Evolutionary conservation across 306 rosid genomes (phyloP), one percentile per base, ranked within the genome.

Genomic region (Dryas octopetala): DNA sequence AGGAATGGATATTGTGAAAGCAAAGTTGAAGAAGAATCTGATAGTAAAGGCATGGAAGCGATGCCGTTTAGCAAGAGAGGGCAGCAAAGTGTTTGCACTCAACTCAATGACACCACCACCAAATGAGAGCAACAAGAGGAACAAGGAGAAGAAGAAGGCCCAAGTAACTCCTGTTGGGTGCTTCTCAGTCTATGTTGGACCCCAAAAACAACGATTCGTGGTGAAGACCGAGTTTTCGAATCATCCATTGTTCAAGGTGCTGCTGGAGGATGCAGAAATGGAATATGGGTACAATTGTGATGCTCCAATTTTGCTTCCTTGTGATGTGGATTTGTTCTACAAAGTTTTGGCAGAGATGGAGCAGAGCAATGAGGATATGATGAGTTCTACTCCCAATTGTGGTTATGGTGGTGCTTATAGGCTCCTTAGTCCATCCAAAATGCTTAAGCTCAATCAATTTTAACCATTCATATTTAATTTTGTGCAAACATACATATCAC

Each of bases 281-380:
- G 96, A 95, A 76, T 89, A 82, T 62, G 97, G 97, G 0, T 81
- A 80, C 26, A 58, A 45, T 19, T 79, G 86, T 17, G 78, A 91
- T 16, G 96, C 97, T 4, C 98, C 97, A 0, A 58, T 91, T 5
- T 80, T 86, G 76, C 88, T 93, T 62, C 97, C 96, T 52, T 93
- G 97, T 12, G 72, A 86, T 0, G 94, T 88, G 38, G 84, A 78
- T 45, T 77, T 85, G 17, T 93, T 93, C 76, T 71, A 40, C 49
- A 49, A 85, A n/a, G 90, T 85, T 4, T 54, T 91, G 59, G 79
- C 83, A 6, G 85, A 90, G 88, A 88, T 91, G 81, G 86, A 32
- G 38, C 38, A 81, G 59, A 76, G 73, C 49, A 9, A 13, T 7
- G 83, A 70, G 4, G 77, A 76, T 5, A 71, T 51, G 53, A 23